phyloP scores from a whole-genome alignment of 768 basidiomycete genomes.

The Lentinula guzmanii region DNA sequence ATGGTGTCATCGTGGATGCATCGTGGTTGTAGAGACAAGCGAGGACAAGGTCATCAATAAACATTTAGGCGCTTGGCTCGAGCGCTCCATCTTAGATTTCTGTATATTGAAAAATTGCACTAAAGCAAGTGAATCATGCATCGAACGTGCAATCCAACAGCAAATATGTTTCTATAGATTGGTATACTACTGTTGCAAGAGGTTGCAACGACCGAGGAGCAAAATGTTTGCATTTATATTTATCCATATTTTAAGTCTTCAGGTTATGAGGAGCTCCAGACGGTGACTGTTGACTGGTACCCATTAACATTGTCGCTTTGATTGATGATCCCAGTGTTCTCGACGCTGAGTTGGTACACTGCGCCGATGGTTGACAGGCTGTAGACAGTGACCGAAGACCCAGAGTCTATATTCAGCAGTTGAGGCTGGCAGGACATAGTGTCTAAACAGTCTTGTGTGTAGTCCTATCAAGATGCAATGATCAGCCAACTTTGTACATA shows the following conservation, averaged over 20 bases:
- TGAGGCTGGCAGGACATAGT: slow-evolving; percentile 48
- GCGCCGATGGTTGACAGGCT: slow-evolving; percentile 55
- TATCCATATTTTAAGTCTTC: not conserved
- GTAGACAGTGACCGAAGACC: slow-evolving; percentile 42
- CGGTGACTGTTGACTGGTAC: slow-evolving; percentile 46
- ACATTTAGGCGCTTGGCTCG: not conserved
- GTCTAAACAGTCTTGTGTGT: slow-evolving; percentile 30
- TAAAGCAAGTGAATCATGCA: no score
- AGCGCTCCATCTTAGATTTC: not conserved
- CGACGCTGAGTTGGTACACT: slow-evolving; percentile 45
- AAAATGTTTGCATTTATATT: not conserved
- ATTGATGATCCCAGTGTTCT: slow-evolving; percentile 38
- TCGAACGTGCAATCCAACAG: no score
- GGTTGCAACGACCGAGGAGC: no score
- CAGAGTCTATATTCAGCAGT: slow-evolving; percentile 43
- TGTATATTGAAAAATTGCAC: no score
- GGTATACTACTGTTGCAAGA: no score
- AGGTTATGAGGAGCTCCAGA: slow-evolving; percentile 31
- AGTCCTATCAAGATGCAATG: not conserved
- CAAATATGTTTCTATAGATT: no score
- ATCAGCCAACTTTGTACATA: not conserved
- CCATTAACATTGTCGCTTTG: slow-evolving; percentile 48
- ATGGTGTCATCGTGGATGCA: not conserved
- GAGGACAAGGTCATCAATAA: not conserved
- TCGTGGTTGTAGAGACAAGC: not conserved